phyloP scores from a whole-genome alignment of 2,329 filamentous ascomycete genomes.

The Chrysoporthe puriensis region DNA sequence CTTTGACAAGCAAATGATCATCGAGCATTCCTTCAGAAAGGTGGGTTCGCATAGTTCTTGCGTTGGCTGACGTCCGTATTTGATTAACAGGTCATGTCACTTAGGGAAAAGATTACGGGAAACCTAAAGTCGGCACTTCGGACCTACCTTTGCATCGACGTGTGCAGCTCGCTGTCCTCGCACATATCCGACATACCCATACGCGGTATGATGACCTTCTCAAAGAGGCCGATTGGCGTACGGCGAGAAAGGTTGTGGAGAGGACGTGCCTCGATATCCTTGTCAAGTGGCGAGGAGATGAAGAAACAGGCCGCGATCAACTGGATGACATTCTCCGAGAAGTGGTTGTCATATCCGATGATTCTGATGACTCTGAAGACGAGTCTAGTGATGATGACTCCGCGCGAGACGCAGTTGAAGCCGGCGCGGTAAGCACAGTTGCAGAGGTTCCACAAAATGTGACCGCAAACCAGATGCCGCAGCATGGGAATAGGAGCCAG shows the following conservation, averaged over 20 bases:
- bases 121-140: constrained; percentile 62
- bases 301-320: constrained; percentile 69
- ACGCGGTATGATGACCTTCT: constrained; percentile 67
- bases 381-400: constrained; percentile 41
- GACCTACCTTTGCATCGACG: constrained; percentile 61
- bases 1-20: constrained; percentile 64
- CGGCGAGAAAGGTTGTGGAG: constrained; percentile 65
- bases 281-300: constrained; percentile 73
- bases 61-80: constrained; percentile 16
- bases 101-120: constrained; percentile 55
- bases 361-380: constrained; percentile 43
- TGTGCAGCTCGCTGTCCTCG: constrained; percentile 67
- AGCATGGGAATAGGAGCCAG: not conserved
- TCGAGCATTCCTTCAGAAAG: constrained; percentile 66
- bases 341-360: constrained; percentile 65
- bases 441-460: not conserved
- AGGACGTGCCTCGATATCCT: constrained; percentile 65
- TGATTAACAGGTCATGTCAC: constrained; percentile 17
- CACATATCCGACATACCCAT: constrained; percentile 69
- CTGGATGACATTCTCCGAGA: constrained; percentile 69
- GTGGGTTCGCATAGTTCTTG: constrained; percentile 43
- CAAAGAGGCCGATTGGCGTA: constrained; percentile 60
- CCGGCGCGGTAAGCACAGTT: not conserved
- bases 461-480: not conserved
- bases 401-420: constrained; percentile 15